Evolutionary conservation across 148 eudicot species (phyloP).

Genomic region (Vaccinium myrtillus): DNA sequence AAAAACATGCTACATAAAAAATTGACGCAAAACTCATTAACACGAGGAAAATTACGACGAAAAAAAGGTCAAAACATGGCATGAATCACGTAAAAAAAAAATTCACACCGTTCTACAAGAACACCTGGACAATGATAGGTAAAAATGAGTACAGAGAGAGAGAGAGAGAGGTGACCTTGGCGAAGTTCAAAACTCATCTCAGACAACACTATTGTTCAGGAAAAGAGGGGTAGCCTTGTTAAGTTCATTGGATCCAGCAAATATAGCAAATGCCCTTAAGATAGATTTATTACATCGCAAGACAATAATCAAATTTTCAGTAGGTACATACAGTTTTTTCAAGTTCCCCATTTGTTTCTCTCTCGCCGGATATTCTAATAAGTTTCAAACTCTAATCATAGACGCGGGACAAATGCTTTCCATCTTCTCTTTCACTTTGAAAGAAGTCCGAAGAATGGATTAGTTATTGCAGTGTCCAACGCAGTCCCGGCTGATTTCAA

Average conservation of each 20-base stretch:
- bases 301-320: background rate
- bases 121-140: too few species aligned
- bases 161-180: background rate
- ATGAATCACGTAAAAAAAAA: too few species aligned
- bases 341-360: background rate
- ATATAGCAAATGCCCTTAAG: background rate
- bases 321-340: background rate
- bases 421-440: conserved; percentile 30
- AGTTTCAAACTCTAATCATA: background rate
- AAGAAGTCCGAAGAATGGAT: conserved; percentile 78
- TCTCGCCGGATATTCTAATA: background rate
- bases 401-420: background rate
- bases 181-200: background rate
- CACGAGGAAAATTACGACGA: too few species aligned
- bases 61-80: too few species aligned
- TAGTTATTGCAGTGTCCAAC: conserved; percentile 56
- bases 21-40: too few species aligned
- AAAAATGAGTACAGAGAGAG: too few species aligned
- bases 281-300: background rate
- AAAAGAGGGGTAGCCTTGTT: background rate
- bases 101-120: too few species aligned
- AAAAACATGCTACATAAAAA: too few species aligned
- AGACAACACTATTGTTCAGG: background rate
- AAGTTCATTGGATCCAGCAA: background rate
- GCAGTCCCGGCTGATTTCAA: conserved; percentile 48